Base-by-base conservation (phyloP, 2,329 filamentous ascomycete species). In the Fusarium continuum region DNA sequence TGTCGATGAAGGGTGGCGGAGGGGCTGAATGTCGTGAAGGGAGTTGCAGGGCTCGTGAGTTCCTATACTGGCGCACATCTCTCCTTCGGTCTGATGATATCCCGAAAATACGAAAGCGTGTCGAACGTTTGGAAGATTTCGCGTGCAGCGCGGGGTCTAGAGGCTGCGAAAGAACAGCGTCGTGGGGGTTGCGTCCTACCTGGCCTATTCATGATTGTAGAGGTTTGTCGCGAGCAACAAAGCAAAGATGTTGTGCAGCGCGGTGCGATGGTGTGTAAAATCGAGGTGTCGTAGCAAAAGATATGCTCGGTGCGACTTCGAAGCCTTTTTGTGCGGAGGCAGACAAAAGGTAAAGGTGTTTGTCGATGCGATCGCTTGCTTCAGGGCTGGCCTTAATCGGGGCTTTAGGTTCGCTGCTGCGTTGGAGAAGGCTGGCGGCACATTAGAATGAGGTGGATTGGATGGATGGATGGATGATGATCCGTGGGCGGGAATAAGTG, bases 201-300 rank as follows among this genome's bases (percentile, higher is more conserved):
- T 85, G 82, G 80, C 80, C 84, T 81, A 76, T 86, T 86, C 84
- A 86, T 86, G 73, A 75, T 80, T 76, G 72, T 62, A 66, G 61
- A 54, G 54, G 53, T 60, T 60, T 70, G 60, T 72, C 67, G 69
- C 69, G 62, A 64, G 61, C 44, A 47, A 61, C 57, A 43, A 55
- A 52, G 44, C 36, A 46, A 39, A 46, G 35, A 41, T 39, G 45
- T 35, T 52, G 29, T 41, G 17, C 22, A 22, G 38, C 56, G 32
- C 40, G 46, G 45, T 43, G 55, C 38, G 38, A 47, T 53, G 20
- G 47, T 29, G 45, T 61, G 39, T 50, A 34, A 50, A 55, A 39
- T 65, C 50, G 48, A 61, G n/a, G 52, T 54, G 35, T 60, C 55
- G 61, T 45, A 39, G 34, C 36, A 41, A 63, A 55, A 63, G 62